Evolutionary conservation across 768 basidiomycete genomes (phyloP).

Genomic region (Tulasnella calospora): DNA sequence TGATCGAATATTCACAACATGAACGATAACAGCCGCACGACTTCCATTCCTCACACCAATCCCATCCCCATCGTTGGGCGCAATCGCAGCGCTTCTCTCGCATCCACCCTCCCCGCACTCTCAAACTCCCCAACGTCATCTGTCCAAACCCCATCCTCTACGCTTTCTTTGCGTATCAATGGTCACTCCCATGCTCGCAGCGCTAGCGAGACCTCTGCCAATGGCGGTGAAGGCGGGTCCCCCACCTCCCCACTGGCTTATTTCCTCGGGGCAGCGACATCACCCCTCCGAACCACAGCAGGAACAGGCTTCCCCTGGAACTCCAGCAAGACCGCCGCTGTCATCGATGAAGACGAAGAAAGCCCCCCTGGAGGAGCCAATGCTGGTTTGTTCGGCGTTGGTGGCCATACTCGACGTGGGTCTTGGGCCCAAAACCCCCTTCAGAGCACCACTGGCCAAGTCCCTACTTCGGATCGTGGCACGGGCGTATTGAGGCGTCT

Average conservation of each 20-base stretch:
- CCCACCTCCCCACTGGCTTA: constrained; percentile 23
- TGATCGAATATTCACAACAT: not conserved
- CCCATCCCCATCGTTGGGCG: constrained; percentile 18
- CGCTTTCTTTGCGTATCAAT: not conserved
- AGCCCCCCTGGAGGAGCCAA: constrained; percentile 5
- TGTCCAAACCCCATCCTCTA: constrained; percentile 19
- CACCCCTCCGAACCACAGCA: not conserved
- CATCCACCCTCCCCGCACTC: constrained; percentile 14
- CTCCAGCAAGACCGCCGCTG: not conserved
- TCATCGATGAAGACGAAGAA: constrained; percentile 22
- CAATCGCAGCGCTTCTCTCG: constrained; percentile 7
- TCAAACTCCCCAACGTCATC: constrained; percentile 26
- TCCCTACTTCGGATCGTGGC: constrained; percentile 18
- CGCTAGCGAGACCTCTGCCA: constrained; percentile 4
- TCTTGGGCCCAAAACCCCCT: constrained; percentile 4
- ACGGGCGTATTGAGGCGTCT: constrained; percentile 23
- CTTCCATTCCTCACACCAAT: constrained; percentile 3
- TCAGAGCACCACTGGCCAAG: not conserved
- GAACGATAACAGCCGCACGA: constrained; percentile 1
- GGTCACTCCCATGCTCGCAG: not conserved
- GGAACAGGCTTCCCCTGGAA: not conserved
- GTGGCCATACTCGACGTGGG: constrained; percentile 11
- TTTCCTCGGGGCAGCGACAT: constrained; percentile 22
- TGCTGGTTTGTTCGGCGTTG: constrained; percentile 15
- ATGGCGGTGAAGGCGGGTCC: constrained; percentile 10